Evolutionary conservation across 2,329 filamentous ascomycete species (phyloP), one percentile per base, ranked within the genome.

Genomic region (Ophiostoma triangulosporum): DNA sequence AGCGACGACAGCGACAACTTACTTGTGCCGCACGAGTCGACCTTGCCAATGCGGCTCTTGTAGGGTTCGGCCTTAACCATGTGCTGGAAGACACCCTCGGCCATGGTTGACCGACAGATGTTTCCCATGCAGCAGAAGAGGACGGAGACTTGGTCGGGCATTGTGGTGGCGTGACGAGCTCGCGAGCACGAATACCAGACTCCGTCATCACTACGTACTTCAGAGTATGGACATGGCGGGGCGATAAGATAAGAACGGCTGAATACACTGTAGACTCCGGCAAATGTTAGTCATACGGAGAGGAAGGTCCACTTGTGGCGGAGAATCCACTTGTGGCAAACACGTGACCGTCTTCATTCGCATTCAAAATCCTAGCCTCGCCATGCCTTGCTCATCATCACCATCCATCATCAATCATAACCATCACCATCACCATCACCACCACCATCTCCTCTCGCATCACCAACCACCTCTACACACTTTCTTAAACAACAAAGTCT

Each of bases 91-190:
- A 95, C 86, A 50, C 87, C 93, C 73, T 97, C 91, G 46, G 90
- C 88, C 93, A 98, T 97, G 31, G 93, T 87, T 7, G 89, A 95
- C 57, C 78, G 76, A 66, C 89, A 98, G 64, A 97, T 97, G 69
- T 98, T 98, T 66, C 93, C 93, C 32, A 97, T 77, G 70, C 93
- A 98, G 61, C 97, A 91, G 65, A 97, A 97, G 51, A 97, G 79
- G 35, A 97, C 85, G 2, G 84, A 89, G 53, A 87, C 59, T 50
- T 60, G 59, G 26, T 64, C 62, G 12, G 61, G 17, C 62, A 65
- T 65, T n/a, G 50, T 45, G 48, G 45, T 17, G 36, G 35, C 7
- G 17, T 46, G 7, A 11, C 15, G 24, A 46, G 20, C 17, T 40
- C 36, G 9, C n/a, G 2, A 12, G 2, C 5, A 4, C 12, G 35